phyloP scores from a whole-genome alignment of 2,329 filamentous ascomycete genomes.

The Thermoascus crustaceus region DNA sequence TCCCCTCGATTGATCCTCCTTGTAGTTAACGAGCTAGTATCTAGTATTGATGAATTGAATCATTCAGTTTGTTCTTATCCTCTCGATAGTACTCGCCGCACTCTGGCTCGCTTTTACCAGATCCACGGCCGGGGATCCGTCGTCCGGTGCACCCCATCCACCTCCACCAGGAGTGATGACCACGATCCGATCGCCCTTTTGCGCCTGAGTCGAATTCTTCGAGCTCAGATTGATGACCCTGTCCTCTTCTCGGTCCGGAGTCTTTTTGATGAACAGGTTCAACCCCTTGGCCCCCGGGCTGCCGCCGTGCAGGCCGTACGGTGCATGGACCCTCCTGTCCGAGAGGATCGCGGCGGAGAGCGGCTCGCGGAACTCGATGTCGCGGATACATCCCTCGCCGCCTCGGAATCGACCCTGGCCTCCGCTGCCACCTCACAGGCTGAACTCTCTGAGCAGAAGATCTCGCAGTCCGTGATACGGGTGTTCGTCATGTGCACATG shows the following conservation, averaged over 20 bases:
- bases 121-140: no score
- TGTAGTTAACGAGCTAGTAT: no score
- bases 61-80: no score
- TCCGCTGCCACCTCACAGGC: slow-evolving; percentile 52
- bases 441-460: slow-evolving; percentile 61
- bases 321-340: slow-evolving; percentile 63
- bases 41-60: no score
- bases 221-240: slow-evolving; percentile 47
- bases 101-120: no score
- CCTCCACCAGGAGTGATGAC: slow-evolving; percentile 45
- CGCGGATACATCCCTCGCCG: slow-evolving; percentile 65
- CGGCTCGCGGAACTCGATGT: slow-evolving; percentile 70
- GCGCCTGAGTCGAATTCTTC: slow-evolving; percentile 51
- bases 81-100: no score
- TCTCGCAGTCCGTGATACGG: slow-evolving; percentile 66
- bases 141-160: no score
- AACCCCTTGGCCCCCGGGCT: slow-evolving; percentile 65
- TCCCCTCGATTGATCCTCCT: no score
- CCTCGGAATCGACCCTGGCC: slow-evolving; percentile 57
- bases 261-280: slow-evolving; percentile 73
- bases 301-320: slow-evolving; percentile 72
- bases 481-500: slow-evolving; percentile 79
- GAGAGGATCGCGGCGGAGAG: slow-evolving; percentile 68
- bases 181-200: slow-evolving; percentile 49
- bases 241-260: slow-evolving; percentile 46